Base-by-base conservation (phyloP, 192 early-diverging fungal species). In the Pilobolus umbonatus region DNA sequence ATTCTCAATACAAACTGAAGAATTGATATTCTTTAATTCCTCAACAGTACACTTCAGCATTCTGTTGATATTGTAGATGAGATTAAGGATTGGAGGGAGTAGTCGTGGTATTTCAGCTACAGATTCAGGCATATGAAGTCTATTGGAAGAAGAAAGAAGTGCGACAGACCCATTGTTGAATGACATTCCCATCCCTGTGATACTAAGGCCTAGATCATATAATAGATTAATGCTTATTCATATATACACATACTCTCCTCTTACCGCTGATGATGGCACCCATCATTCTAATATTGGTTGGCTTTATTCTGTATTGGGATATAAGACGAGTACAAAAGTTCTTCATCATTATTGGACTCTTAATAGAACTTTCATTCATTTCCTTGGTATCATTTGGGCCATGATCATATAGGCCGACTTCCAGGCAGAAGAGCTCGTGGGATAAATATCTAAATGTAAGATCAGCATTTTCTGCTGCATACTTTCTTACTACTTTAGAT, bases 291-390 rank as follows among this genome's bases (percentile, higher is more conserved):
- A 39, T 55, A 12, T 11, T 55, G 52, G 17, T 35, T 51, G 49
- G n/a, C 30, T 34, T n/a, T 21, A 51, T 35, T 35, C 34, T 51
- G 22, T 51, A 55, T 34, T 55, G 52, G 3, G 17, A 36, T 19
- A 47, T 22, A 4, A 47, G 10, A 22, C 39, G 52, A 55, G 4
- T 19, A 2, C 17, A 14, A 38, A 55, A 55, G 17, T 25, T 55
- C 35, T 36, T 55, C 52, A 55, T 55, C 52, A 38, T 55, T 38
- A 24, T 55, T 12, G 52, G 52, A 5, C n/a, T 38, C 22, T 55
- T 55, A 14, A 55, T 24, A 4, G 8, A 4, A 4, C 1, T 10
- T 38, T 36, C 52, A 21, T 55, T 34, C 0, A 55, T 0, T 12
- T 55, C 52, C 35, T 55, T 55, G 19, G 52, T 38, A 4, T 35